Evolutionary conservation across 2,329 filamentous ascomycete species (phyloP), one percentile per base, ranked within the genome.

Genomic region (Volutella citrinella): DNA sequence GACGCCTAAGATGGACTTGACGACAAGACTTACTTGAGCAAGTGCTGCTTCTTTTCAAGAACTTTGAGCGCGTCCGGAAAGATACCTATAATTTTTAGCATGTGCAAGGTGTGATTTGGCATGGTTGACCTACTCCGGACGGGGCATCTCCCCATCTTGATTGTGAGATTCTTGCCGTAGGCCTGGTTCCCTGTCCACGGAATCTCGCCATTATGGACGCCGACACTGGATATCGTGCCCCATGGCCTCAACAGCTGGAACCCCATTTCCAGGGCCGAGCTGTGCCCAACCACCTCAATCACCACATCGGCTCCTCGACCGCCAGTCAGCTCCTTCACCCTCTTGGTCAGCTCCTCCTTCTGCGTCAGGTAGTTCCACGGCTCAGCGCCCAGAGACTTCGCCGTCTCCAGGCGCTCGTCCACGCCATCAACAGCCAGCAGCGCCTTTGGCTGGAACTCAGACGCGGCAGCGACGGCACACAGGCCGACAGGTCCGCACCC

Each of bases 241-340:
- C 76, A 87, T 4, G 82, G 81, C 31, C 82, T 69, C 35, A 87
- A 52, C 14, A 39, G 22, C 26, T 85, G 80, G 56, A 78, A 86
- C 0, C 73, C 81, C 34, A 78, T 82, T 48, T 69, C 73, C 55
- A 87, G 57, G 4, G 82, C 82, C 27, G 76, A 72, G 39, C 76
- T 81, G 43, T 80, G 61, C 0, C 82, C 82, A 16, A 86, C 82
- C 7, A 84, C 78, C 59, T 87, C 82, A 50, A 94, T 80, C 3
- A 89, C 80, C 3, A 84, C 78, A 63, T 95, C 87, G 10, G 87
- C 87, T 8, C 87, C 87, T 16, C 87, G 70, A 5, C 86, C 86
- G 12, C 83, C 71, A 0, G 85, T 89, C 29, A 82, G 72, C 48
- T 85, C 82, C 53, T 78, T 78, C 30, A 93, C 79, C 28, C 82